Evolutionary conservation across 164 flowering plant species (phyloP), one percentile per base, ranked within the genome.

Genomic region (Buxus sempervirens): DNA sequence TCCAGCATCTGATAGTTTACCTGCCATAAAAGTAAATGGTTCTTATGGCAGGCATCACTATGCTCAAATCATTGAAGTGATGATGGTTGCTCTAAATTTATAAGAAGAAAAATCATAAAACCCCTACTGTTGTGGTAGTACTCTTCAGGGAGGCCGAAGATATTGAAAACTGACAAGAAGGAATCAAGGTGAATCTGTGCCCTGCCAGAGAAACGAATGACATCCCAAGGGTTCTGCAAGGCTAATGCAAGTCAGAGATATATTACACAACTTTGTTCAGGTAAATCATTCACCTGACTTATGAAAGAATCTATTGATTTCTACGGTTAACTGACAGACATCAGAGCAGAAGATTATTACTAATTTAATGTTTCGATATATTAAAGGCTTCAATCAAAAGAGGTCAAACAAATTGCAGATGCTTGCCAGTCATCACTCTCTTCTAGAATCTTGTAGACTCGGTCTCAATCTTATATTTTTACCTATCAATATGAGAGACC

Each of bases 171-270:
- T 54, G 99, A 95, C 79, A 95, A 81, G 78, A 95, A 92, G 38
- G 99, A 83, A 74, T 95, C 93, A 81, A 95, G 75, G 76, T 95
- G 97, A 67, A 95, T 80, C 28, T 69, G 68, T 54, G 96, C 78
- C 70, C 81, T 75, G 27, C 96, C 91, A 42, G 93, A 86, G 82
- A 95, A 92, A 25, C 74, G 76, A 45, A 95, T 85, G 59, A 66
- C 83, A 73, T 90, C 96, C 93, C 99, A 95, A 63, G 97, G 99
- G 79, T 92, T 95, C 97, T 95, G 90, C 80, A 81, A 62, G 57
- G 49, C 41, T 64, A 38, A 38, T 13, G 54, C 9, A 41, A 56
- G 42, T 65, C 38, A 41, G 18, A 62, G 54, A 66, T 49, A 20
- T 38, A 1, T 4, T 28, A 58, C 14, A 28, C 15, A 4, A 56